phyloP scores from a whole-genome alignment of 2,329 filamentous ascomycete genomes.

The Phaeosphaeria sp. region DNA sequence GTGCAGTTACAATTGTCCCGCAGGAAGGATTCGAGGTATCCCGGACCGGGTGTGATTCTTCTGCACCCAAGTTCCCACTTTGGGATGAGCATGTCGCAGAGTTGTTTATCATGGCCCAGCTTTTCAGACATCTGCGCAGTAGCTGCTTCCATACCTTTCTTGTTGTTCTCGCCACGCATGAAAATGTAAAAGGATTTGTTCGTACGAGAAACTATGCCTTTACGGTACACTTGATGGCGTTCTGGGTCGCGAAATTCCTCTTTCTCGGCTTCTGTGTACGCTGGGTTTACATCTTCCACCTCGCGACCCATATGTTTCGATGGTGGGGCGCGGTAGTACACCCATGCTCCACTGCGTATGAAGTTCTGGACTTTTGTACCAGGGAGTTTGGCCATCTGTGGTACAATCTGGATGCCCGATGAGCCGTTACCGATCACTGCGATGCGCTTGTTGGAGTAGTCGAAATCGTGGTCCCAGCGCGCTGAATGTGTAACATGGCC shows the following conservation, averaged over 20 bases:
- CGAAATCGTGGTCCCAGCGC: slow-evolving; percentile 56
- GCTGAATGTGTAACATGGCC: slow-evolving; percentile 62
- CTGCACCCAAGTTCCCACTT: slow-evolving; percentile 45
- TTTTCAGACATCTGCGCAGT: slow-evolving; percentile 23
- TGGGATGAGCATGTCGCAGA: slow-evolving; percentile 42
- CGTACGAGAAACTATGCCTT: slow-evolving; percentile 24
- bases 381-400: too few relatives aligned
- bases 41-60: slow-evolving; percentile 43
- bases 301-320: slow-evolving; percentile 29
- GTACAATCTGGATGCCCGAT: slow-evolving; percentile 28
- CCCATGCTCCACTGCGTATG: slow-evolving; percentile 25
- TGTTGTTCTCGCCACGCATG: slow-evolving; percentile 26
- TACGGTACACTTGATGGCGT: slow-evolving; percentile 21
- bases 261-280: slow-evolving; percentile 24
- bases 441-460: slow-evolving; percentile 23
- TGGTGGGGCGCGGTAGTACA: slow-evolving; percentile 26
- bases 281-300: slow-evolving; percentile 27
- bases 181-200: slow-evolving; percentile 31
- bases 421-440: slow-evolving; percentile 30
- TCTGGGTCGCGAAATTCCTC: slow-evolving; percentile 23
- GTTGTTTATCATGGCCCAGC: slow-evolving; percentile 18
- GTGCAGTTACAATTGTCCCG: slow-evolving; percentile 51
- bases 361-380: slow-evolving; percentile 31
- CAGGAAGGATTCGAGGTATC: slow-evolving; percentile 50
- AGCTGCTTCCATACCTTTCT: slow-evolving; percentile 21